These are phyloP conservation scores for Parasarocladium wereldwijsianum DNA, from an alignment of 2,329 filamentous ascomycete genomes.

Conservation along the genomic window DNA sequence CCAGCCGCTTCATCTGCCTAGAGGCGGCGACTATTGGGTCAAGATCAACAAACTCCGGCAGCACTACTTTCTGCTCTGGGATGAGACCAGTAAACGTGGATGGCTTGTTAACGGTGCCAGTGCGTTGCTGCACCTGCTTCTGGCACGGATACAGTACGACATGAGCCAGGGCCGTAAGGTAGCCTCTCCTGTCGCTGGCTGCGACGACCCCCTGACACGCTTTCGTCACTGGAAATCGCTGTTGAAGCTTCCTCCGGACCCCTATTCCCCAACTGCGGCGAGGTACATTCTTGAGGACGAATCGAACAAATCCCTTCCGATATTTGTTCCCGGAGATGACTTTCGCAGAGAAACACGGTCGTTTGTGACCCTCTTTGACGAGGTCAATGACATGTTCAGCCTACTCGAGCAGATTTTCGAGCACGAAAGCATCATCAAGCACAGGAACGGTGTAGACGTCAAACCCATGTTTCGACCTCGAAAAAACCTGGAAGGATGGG, in stretches of 20 bases:
- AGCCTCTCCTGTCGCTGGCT: background rate
- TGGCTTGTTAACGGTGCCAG: conserved; percentile 16
- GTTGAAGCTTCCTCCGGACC: background rate
- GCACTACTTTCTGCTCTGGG: conserved; percentile 10
- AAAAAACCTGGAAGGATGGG: conserved; percentile 15
- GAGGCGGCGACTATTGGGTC: conserved; percentile 7
- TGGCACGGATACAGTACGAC: conserved; percentile 8
- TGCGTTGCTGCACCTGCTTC: conserved; percentile 11
- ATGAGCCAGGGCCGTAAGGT: background rate
- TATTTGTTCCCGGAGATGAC: background rate
- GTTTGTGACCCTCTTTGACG: background rate
- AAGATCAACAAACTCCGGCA: conserved; percentile 6
- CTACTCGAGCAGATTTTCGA: conserved; percentile 12
- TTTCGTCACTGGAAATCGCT: background rate
- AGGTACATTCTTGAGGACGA: background rate
- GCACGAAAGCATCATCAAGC: conserved; percentile 9
- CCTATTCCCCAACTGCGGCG: background rate
- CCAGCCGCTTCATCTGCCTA: conserved; percentile 1
- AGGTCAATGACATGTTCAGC: conserved; percentile 5
- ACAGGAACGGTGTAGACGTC: conserved; percentile 5
- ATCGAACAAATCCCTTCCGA: background rate
- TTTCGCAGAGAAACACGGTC: background rate
- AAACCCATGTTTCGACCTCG: conserved; percentile 4
- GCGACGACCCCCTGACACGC: background rate
- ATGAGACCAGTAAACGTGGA: conserved; percentile 12